A percentile compares a stretch with the other conserved stretches of the same genome.
These are phyloP conservation scores for Penicilliopsis zonata DNA, from an alignment of 495 filamentous ascomycete genomes.

Conservation along the genomic window DNA sequence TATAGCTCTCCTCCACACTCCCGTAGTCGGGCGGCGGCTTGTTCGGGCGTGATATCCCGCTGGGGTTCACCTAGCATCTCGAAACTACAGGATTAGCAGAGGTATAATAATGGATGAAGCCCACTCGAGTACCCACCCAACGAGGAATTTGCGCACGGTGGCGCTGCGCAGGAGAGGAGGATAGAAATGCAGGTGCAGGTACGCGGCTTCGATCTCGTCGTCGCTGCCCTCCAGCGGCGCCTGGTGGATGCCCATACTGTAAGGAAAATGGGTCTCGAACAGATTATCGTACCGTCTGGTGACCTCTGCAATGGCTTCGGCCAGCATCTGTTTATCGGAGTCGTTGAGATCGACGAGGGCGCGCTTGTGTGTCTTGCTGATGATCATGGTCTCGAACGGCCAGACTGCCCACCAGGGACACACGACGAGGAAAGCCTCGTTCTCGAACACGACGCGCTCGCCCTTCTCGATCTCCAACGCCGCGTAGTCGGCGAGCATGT, in stretches of 20 bases:
- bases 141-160: conserved; percentile 88
- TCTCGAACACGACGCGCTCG: conserved; percentile 81
- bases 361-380: conserved; percentile 68
- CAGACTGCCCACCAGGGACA: conserved; percentile 97
- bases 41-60: conserved; percentile 94
- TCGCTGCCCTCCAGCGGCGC: conserved; percentile 76
- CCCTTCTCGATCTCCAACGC: conserved; percentile 67
- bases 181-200: conserved; percentile 96
- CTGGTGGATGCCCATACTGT: conserved; percentile 90
- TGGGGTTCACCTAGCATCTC: conserved; percentile 96
- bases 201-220: conserved; percentile 74
- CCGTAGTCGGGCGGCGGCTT: conserved; percentile 71
- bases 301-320: conserved; percentile 74
- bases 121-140: conserved; percentile 53
- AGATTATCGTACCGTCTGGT: conserved; percentile 91
- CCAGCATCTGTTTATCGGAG: conserved; percentile 55
- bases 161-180: conserved; percentile 86
- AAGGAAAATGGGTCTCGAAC: conserved; percentile 93
- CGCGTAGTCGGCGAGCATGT: conserved; percentile 80
- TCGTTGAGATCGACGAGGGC: conserved; percentile 68
- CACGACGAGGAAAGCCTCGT: conserved; percentile 67
- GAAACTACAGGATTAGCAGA: conserved; percentile 39
- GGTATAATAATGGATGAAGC: no score
- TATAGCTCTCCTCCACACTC: conserved; percentile 73
- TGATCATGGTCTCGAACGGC: conserved; percentile 93